A percentile compares a stretch with the other conserved stretches of the same genome.
Evolutionary conservation across 148 eudicot species (phyloP).

Genomic region (Simmondsia chinensis): DNA sequence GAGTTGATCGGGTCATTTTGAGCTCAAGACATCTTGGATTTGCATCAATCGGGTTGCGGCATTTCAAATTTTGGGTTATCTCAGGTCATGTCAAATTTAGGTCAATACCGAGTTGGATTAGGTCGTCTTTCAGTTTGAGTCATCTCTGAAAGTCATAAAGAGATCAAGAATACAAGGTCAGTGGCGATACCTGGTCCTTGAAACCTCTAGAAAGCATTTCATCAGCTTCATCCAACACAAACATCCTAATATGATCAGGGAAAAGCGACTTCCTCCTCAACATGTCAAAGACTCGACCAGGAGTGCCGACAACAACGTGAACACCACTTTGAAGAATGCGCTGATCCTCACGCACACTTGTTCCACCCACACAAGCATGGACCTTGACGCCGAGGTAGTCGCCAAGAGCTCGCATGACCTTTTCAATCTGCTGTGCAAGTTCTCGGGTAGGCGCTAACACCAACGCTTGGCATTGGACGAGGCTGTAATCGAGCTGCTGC

Average conservation of each 20-base stretch:
- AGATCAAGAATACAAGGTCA: too few relatives aligned
- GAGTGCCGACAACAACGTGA: slow-evolving; percentile 48
- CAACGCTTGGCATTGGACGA: slow-evolving; percentile 40
- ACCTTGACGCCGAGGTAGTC: slow-evolving; percentile 41
- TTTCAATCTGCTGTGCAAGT: slow-evolving; percentile 43
- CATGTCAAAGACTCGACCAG: slow-evolving; percentile 49
- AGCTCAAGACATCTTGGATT: too few relatives aligned
- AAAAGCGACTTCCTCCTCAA: slow-evolving; percentile 30
- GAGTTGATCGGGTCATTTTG: too few relatives aligned
- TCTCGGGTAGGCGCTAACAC: slow-evolving; percentile 44
- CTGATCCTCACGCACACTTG: slow-evolving; percentile 39
- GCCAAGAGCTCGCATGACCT: slow-evolving; percentile 47
- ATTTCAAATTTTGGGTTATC: too few relatives aligned
- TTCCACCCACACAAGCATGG: slow-evolving; percentile 44
- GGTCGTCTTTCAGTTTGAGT: too few relatives aligned
- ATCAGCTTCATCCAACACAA: slow-evolving; percentile 46
- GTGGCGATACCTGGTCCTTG: slow-evolving; percentile 39
- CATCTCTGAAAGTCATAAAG: too few relatives aligned
- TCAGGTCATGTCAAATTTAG: too few relatives aligned
- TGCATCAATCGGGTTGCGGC: too few relatives aligned
- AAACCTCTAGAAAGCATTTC: slow-evolving; percentile 47
- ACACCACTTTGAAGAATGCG: slow-evolving; percentile 36
- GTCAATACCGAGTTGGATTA: too few relatives aligned
- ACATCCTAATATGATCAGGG: slow-evolving; percentile 30
- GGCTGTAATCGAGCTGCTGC: slow-evolving; percentile 32